Base-by-base conservation (phyloP, 2,329 filamentous ascomycete species). In the Trichophyton benhamiae region DNA sequence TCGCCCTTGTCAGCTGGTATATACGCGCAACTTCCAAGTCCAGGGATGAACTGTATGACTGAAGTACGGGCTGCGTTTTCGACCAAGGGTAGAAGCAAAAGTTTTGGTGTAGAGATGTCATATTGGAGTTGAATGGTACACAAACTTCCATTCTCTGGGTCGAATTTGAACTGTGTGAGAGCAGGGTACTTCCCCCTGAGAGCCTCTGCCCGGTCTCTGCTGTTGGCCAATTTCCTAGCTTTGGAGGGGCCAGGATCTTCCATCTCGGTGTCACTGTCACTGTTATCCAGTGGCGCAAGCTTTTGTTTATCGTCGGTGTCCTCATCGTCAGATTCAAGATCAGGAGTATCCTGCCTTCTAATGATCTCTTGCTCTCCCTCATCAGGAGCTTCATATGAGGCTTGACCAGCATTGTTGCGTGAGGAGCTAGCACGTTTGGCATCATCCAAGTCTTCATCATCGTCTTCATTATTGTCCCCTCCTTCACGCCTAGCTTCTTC, bases 301-400 rank as follows among this genome's bases (percentile, higher is more conserved):
- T 61, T 59, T 20, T 20, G 60, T 25, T 59, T 59, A 17, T 22
- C 55, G 11, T 60, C 79, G 68, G 82, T 81, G 63, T 80, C 80
- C 66, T 82, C 80, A 41, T 77, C 74, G 20, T 79, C 76, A 13
- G 74, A 73, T 58, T 83, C 81, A 1, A 81, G 81, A 20, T 84
- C 83, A 22, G 78, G 75, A 1, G 80, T 79, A 69, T 87, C 81
- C 62, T 82, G 80, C 59, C 79, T 78, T 67, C 87, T 85, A 60
- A 95, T 84, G 41, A 82, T 85, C 66, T 89, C 84, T 68, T 95
- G 83, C 69, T 97, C 94, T 3, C 92, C 92, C 3, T 96, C 91
- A 70, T 97, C 94, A 55, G 95, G 95, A 38, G 87, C 89, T 44
- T 90, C 92, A 67, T 96, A 97, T 13, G 90, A 94, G 1, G 92